These are phyloP conservation scores for Scytalidium lignicola DNA, from an alignment of 2,329 filamentous ascomycete genomes.

Conservation along the genomic window DNA sequence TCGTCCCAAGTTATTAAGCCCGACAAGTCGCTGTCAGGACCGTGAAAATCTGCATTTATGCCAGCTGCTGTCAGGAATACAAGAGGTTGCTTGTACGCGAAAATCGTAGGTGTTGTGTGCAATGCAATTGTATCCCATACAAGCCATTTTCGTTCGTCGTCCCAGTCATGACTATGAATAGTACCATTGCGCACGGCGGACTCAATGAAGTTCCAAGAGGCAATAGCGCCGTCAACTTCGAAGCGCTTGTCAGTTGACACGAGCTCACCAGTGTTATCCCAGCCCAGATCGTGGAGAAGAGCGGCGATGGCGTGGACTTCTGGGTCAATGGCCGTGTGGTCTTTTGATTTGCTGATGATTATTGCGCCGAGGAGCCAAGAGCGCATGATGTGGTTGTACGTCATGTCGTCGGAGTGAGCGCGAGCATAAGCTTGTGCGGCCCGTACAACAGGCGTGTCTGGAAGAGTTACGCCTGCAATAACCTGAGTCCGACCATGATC, in stretches of 20 bases:
- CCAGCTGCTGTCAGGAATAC: conserved; percentile 30
- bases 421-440: conserved; percentile 29
- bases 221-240: conserved; percentile 45
- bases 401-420: conserved; percentile 22
- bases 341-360: conserved; percentile 28
- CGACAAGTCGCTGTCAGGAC: conserved; percentile 13
- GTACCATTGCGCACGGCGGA: conserved; percentile 12
- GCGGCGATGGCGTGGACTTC: conserved; percentile 34
- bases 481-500: conserved; percentile 7
- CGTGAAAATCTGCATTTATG: conserved; percentile 32
- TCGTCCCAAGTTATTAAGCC: conserved; percentile 25
- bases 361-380: conserved; percentile 32
- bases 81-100: conserved; percentile 36
- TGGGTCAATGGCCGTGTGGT: conserved; percentile 19
- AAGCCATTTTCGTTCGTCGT: conserved; percentile 37
- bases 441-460: conserved; percentile 31
- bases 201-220: conserved; percentile 34
- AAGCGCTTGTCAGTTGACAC: conserved; percentile 41
- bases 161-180: conserved; percentile 26
- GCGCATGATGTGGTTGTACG: conserved; percentile 35
- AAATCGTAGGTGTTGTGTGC: conserved; percentile 33
- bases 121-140: conserved; percentile 45
- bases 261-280: conserved; percentile 30
- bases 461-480: conserved; percentile 30
- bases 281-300: conserved; percentile 40